Conservation (phyloP, 192 early-diverging fungal species). For the Linnemannia elongata region DNA sequence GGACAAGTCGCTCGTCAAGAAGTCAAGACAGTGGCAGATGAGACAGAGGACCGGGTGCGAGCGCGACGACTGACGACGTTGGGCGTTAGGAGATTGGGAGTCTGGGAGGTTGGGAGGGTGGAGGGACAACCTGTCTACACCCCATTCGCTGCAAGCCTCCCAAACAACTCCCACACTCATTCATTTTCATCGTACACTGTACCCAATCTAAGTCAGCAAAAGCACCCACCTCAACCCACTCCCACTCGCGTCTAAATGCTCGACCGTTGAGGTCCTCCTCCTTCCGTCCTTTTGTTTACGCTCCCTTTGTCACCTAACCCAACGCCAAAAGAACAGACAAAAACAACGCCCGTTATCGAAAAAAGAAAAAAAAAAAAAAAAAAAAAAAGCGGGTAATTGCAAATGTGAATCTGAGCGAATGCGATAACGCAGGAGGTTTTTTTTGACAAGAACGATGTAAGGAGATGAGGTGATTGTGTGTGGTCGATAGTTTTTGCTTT, state of each 20-base stretch:
- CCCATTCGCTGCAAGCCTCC: not conserved
- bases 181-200: no score
- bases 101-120: no score
- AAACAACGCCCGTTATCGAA: not conserved
- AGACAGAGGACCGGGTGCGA: no score
- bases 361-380: no score
- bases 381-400: not conserved
- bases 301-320: not conserved
- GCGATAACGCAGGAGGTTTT: not conserved
- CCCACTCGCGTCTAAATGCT: not conserved
- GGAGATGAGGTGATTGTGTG: not conserved
- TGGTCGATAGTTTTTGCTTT: not conserved
- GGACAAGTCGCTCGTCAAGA: no score
- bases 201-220: no score
- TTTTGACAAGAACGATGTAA: no score
- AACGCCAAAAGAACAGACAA: not conserved
- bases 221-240: not conserved
- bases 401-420: constrained; percentile 2
- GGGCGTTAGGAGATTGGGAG: no score
- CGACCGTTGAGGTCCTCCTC: not conserved
- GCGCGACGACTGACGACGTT: no score
- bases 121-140: not conserved
- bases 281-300: no score
- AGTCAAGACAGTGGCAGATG: no score
- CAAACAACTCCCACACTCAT: not conserved